Evolutionary conservation across 2,329 filamentous ascomycete genomes (phyloP), one percentile per base, ranked within the genome.

Genomic region (Davidsoniella eucalypti): DNA sequence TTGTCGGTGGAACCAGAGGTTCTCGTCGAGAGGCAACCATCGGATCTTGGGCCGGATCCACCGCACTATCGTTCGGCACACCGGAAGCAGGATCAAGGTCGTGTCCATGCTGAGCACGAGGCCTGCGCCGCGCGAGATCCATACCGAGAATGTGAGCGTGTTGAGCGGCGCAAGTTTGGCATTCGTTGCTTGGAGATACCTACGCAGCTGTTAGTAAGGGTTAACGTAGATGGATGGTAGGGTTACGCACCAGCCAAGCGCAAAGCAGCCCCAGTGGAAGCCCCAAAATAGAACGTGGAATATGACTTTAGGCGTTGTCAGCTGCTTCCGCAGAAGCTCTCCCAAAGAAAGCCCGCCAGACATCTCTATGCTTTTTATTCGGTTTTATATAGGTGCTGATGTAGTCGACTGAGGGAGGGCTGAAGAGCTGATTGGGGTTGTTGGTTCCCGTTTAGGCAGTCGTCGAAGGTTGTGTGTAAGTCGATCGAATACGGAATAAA

Each of bases 1-100:
- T 65, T 98, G 92, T 56, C 90, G 76, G 69, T 98, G 92, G 65
- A 98, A 93, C 87, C 87, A 98, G 57, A 88, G 75, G 53, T 87
- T 93, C 68, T 98, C 92, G 60, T 98, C 92, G n/a, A 98, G 73
- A 4, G 92, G 92, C 9, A 96, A 63, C 69, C 84, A 94, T 64
- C 79, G 77, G 56, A 94, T 67, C 69, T 93, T 94, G 23, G 92
- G 92, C 56, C 92, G 78, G 51, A 96, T 65, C 61, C 78, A 83
- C 63, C 86, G 78, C 61, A 98, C 75, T 29, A 96, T 69, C 53
- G 90, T 96, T 57, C 92, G 76, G 70, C 90, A 98, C 71, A 98
- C 94, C 5, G 92, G 92, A 53, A 98, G 72, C 25, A 98, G 68
- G 59, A 98, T 94, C 56, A 96, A 71, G 61, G 86, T 82, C 51